Base-by-base conservation (phyloP, 2,329 filamentous ascomycete species). In the Incumbomyces delicatus region DNA sequence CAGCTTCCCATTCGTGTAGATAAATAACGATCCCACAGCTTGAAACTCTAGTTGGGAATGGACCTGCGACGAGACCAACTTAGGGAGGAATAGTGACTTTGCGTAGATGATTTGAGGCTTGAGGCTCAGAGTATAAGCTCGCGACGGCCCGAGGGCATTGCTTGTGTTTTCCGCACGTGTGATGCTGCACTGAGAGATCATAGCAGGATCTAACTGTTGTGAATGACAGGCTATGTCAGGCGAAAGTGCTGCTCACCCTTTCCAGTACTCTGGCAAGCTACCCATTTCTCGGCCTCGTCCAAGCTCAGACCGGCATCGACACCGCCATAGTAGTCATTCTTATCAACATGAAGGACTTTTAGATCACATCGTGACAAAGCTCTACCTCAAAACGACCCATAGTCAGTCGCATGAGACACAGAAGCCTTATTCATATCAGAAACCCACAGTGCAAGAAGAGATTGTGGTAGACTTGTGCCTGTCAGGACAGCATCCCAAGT, bases 31-130 rank as follows among this genome's bases (percentile, higher is more conserved):
- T 20, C 90, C 90, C 20, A 96, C 86, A 22, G 90, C 87, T 51
- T 92, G 78, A 57, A 96, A 96, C 61, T 96, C 90, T 39, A 98
- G 76, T 67, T 95, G 89, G 17, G 83, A 79, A 60, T 90, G 90
- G 11, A 88, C 84, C 56, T 82, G 84, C 6, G 90, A 95, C 2
- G 88, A 87, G n/a, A 96, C 86, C 13, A 96, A 77, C 58, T 81
- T 77, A 7, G 80, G 77, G 4, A 96, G 71, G 30, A 96, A 74
- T 54, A 78, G 74, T 2, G 89, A 94, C 45, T 83, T 82, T 8
- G 86, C 78, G 65, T 95, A 92, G 44, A 96, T 81, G 52, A 95
- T 72, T 59, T 94, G 85, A 6, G 92, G 89, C 16, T 87, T 84
- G 8, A 96, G 73, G 1, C 87, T 82, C 34, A 98, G 67, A 32